Evolutionary conservation across 2,329 filamentous ascomycete genomes (phyloP).

Genomic region (Rutstroemia sydowiana): DNA sequence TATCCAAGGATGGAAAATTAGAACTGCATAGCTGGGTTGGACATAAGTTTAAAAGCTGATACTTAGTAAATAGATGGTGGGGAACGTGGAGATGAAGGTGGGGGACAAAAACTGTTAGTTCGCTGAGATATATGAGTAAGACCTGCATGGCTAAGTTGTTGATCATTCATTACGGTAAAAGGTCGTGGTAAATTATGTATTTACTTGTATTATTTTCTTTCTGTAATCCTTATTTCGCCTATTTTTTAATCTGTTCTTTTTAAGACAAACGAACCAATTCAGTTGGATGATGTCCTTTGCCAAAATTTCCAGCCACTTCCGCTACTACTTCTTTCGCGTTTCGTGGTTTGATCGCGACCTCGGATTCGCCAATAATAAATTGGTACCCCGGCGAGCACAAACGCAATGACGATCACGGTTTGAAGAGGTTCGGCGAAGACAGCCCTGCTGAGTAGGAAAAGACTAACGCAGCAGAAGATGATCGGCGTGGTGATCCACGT

Average conservation of each 20-base stretch:
- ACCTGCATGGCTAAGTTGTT: too few species aligned
- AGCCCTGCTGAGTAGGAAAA: slow-evolving; percentile 83
- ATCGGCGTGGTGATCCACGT: slow-evolving; percentile 97
- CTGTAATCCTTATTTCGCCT: background rate
- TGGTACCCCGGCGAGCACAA: slow-evolving; percentile 75
- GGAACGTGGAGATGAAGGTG: too few species aligned
- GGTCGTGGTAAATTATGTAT: too few species aligned
- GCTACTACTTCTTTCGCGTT: slow-evolving; percentile 36
- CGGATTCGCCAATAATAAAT: slow-evolving; percentile 85
- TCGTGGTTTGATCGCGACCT: slow-evolving; percentile 48
- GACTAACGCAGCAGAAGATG: slow-evolving; percentile 94
- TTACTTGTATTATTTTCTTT: background rate
- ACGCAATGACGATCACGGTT: slow-evolving; percentile 77
- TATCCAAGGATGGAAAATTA: too few species aligned
- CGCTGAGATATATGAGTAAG: too few species aligned
- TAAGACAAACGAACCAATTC: background rate
- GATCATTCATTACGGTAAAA: too few species aligned
- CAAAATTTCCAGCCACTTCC: slow-evolving; percentile 55
- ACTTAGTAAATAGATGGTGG: too few species aligned
- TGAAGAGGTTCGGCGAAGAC: slow-evolving; percentile 88
- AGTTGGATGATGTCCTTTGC: slow-evolving; percentile 27
- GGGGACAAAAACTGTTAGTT: too few species aligned
- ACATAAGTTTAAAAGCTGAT: too few species aligned
- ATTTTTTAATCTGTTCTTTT: background rate
- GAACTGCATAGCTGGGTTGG: too few species aligned